Base-by-base conservation (phyloP, 1,139 yeast genomes). In the Geotrichum phurueaensis region DNA sequence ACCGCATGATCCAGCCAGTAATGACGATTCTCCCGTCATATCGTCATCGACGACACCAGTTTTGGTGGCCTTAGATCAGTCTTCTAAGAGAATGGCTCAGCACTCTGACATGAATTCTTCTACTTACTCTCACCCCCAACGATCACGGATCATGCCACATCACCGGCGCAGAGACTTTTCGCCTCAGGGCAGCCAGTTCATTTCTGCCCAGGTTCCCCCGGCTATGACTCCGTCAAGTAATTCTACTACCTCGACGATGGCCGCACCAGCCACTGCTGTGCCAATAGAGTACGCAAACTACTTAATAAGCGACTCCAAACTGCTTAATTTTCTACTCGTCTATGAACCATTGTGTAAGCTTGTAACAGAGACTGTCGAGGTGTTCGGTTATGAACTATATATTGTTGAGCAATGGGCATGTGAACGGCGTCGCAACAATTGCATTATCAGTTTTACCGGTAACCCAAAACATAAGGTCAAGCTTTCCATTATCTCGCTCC, bases 331-430 rank as follows among this genome's bases (percentile, higher is more conserved):
- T 18, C 45, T 63, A n/a, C 56, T 66, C 15, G 48, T 54, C 3
- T 53, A 53, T 13, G 69, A 67, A 51, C 62, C 63, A 0, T 64
- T 64, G 9, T 65, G 66, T 45, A 36, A 53, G 18, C 54, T 66
- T n/a, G 62, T 66, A 15, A 57, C 58, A 1, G 64, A 65, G 20
- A 57, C 59, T 18, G 63, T 64, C 45, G 67, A 63, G 43, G 61
- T 74, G 9, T 58, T 62, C 0, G 98, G 98, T 0, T 89, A 87
- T 70, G 98, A 94, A 71, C 81, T 89, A 31, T 94, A 94, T 69
- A 78, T 94, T 55, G 96, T 92, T 13, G 98, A 94, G 70, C 97
- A 92, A 73, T 94, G 99, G 98, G 86, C 89, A 2, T 81, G 87
- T 51, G 85, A 85, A 61, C 77, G 98, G 50, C 80, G 81, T 59